Percentiles rank a stretch among this genome's conserved stretches.
These are phyloP conservation scores for Oryza meyeriana DNA, from an alignment of 176 grass and related monocot species.

Conservation along the genomic window DNA sequence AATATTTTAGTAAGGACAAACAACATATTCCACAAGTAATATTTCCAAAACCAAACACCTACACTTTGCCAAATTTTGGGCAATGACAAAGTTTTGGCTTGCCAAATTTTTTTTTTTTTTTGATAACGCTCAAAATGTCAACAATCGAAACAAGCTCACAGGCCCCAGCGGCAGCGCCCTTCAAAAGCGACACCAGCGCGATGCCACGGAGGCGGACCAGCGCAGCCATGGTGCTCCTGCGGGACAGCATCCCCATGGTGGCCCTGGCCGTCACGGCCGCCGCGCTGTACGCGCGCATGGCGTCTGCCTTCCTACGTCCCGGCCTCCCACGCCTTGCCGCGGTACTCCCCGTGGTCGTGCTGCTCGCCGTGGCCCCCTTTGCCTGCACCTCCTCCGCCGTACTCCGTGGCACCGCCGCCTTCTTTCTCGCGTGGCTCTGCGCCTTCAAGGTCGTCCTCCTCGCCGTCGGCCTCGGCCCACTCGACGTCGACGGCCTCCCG, in stretches of 20 bases:
- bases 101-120: no score
- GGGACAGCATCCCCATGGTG: constrained; percentile 16
- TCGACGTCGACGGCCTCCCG: constrained; percentile 17
- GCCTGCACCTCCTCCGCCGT: constrained; percentile 27
- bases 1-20: no score
- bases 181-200: no score
- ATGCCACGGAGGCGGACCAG: no score
- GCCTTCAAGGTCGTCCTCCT: constrained; percentile 50
- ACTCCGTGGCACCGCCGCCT: constrained; percentile 20
- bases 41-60: no score
- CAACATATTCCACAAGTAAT: no score
- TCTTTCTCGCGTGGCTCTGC: constrained; percentile 54
- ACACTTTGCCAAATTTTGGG: no score
- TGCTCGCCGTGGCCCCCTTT: constrained; percentile 36
- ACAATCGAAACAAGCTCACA: no score
- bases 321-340: constrained; percentile 23
- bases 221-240: constrained; percentile 10
- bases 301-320: background rate
- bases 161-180: no score
- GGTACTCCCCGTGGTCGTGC: constrained; percentile 20
- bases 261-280: background rate
- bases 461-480: constrained; percentile 34
- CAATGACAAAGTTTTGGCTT: no score
- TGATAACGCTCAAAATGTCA: no score
- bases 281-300: constrained; percentile 10